phyloP scores from a whole-genome alignment of 352 stramenopile genomes.

The Phytophthora parvispora region DNA sequence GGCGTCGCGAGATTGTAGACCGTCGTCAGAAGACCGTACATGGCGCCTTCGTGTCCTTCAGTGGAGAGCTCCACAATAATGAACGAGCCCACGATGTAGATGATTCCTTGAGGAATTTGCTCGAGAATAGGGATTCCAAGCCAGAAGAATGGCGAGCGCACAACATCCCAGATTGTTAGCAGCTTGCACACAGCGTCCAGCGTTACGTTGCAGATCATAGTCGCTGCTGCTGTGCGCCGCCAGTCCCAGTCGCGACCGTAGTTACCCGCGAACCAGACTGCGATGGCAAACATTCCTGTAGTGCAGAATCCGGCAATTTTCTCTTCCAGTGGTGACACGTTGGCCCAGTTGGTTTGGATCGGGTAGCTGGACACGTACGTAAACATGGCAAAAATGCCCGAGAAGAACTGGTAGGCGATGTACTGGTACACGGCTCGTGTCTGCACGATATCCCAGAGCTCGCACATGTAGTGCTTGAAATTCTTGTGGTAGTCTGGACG shows the following conservation, averaged over 20 bases:
- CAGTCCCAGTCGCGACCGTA: constrained; percentile 73
- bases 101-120: constrained; percentile 57
- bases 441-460: constrained; percentile 60
- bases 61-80: constrained; percentile 67
- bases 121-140: constrained; percentile 53
- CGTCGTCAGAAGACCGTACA: constrained; percentile 74
- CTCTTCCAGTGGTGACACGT: constrained; percentile 52
- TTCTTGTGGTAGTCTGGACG: constrained; percentile 31
- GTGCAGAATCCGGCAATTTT: constrained; percentile 44
- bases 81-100: constrained; percentile 69
- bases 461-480: constrained; percentile 55
- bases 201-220: constrained; percentile 41
- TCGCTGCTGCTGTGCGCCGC: constrained; percentile 44
- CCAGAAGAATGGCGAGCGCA: constrained; percentile 65
- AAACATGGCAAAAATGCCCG: constrained; percentile 52
- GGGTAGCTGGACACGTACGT: constrained; percentile 45
- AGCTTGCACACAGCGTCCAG: constrained; percentile 52
- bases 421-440: constrained; percentile 64
- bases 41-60: constrained; percentile 69
- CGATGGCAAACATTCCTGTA: constrained; percentile 37
- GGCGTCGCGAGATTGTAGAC: constrained; percentile 63
- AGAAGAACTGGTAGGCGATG: constrained; percentile 51
- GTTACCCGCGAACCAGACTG: constrained; percentile 60
- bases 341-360: constrained; percentile 56
- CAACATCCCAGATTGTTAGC: constrained; percentile 62